A percentile compares a stretch with the other conserved stretches of the same genome.
These are phyloP conservation scores for Flaveria ramosissima DNA, from an alignment of 129 eudicot species.

Conservation along the genomic window DNA sequence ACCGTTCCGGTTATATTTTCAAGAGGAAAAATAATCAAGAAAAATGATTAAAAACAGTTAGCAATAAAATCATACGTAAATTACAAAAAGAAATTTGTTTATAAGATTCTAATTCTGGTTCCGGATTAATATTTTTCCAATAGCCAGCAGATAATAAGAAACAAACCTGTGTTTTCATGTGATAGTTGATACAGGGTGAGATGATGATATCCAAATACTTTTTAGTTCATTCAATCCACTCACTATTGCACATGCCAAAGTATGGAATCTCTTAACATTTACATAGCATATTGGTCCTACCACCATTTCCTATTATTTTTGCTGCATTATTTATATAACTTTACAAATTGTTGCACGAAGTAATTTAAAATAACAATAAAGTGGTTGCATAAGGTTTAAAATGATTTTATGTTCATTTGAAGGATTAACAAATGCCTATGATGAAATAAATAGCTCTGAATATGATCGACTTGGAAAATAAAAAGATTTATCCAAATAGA, in stretches of 20 bases:
- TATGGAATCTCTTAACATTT: conserved; percentile 3
- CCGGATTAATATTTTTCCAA: background rate
- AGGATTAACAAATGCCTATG: too few relatives aligned
- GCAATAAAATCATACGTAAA: background rate
- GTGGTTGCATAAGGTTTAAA: too few relatives aligned
- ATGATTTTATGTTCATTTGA: too few relatives aligned
- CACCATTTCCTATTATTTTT: conserved; percentile 16
- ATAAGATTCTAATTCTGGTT: background rate
- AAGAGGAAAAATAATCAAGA: too few relatives aligned
- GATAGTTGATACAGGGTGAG: background rate
- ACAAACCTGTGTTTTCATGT: conserved; percentile 24
- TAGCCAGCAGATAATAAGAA: background rate
- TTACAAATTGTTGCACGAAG: background rate
- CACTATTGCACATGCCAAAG: conserved; percentile 29
- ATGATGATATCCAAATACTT: conserved; percentile 22
- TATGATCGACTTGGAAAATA: too few relatives aligned
- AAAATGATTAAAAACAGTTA: too few relatives aligned
- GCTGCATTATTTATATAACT: background rate
- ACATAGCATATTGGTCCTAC: conserved; percentile 35
- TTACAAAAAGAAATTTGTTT: too few relatives aligned
- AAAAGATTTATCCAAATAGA: too few relatives aligned
- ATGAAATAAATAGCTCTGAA: too few relatives aligned
- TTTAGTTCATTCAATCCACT: conserved; percentile 14
- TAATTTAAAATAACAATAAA: too few relatives aligned
- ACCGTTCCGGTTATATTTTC: too few relatives aligned